A percentile compares a stretch with the other conserved stretches of the same genome.
Evolutionary conservation across 306 rosid genomes (phyloP).

Genomic region (Fragaria vesca): DNA sequence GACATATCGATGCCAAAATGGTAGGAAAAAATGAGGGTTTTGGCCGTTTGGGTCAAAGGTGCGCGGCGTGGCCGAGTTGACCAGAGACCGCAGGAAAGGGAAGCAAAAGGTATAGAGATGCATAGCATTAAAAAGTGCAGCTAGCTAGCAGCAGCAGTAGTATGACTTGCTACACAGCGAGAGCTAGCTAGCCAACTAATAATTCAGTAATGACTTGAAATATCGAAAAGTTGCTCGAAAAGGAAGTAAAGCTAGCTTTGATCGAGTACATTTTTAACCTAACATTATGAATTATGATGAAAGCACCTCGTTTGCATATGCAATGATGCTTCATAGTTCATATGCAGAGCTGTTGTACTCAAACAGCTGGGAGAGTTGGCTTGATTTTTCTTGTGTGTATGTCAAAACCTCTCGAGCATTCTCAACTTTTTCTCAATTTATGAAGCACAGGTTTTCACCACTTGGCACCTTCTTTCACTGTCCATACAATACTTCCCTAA

Average conservation of each 20-base stretch:
- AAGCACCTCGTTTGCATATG: too few relatives aligned
- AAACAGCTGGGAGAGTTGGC: constrained; percentile 32
- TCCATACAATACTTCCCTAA: background rate
- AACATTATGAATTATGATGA: constrained; percentile 21
- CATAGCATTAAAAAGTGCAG: constrained; percentile 13
- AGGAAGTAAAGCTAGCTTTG: constrained; percentile 16
- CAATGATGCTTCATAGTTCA: background rate
- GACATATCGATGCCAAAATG: background rate
- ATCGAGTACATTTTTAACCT: constrained; percentile 32
- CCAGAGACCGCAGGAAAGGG: background rate
- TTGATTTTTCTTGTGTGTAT: constrained; percentile 6
- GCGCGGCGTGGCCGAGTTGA: constrained; percentile 16
- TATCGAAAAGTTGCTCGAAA: constrained; percentile 8
- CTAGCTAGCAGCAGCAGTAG: constrained; percentile 16
- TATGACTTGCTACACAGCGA: background rate
- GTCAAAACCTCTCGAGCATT: constrained; percentile 60
- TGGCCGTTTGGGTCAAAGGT: background rate
- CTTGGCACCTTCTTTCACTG: constrained; percentile 31
- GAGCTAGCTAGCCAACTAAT: constrained; percentile 1
- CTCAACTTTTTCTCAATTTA: constrained; percentile 41
- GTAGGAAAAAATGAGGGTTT: background rate
- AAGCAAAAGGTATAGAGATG: background rate
- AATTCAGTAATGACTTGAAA: constrained; percentile 8
- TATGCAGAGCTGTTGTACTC: constrained; percentile 26
- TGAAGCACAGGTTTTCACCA: constrained; percentile 49